These are phyloP conservation scores for Gautieria morchelliformis DNA, from an alignment of 768 basidiomycete species.

Conservation along the genomic window DNA sequence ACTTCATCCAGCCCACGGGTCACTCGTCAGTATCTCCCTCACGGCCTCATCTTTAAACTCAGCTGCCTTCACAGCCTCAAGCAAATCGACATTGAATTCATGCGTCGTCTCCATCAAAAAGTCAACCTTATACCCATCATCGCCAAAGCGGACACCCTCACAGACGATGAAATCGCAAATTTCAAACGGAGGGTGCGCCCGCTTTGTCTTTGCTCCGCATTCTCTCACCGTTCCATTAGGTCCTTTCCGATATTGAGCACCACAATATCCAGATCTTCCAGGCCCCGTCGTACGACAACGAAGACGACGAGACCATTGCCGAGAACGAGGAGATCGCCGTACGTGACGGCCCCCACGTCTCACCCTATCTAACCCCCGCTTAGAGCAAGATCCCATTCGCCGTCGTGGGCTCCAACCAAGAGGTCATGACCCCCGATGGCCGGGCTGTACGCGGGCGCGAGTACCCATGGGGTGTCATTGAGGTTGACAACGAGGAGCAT, in stretches of 20 bases:
- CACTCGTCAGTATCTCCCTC: conserved; percentile 67
- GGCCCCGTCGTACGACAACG: conserved; percentile 94
- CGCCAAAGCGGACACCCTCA: conserved; percentile 96
- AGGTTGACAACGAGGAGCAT: conserved; percentile 98
- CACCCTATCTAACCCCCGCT: background rate
- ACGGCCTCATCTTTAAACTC: background rate
- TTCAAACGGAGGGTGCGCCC: conserved; percentile 83
- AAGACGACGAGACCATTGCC: conserved; percentile 96
- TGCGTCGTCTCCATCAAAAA: conserved; percentile 93
- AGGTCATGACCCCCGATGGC: conserved; percentile 77
- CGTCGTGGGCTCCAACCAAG: conserved; percentile 86
- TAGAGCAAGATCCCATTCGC: conserved; percentile 96
- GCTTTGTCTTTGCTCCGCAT: background rate
- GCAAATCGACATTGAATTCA: conserved; percentile 98
- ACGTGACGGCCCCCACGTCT: background rate
- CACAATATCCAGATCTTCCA: conserved; percentile 98
- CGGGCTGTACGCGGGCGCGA: conserved; percentile 88
- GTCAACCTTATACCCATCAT: conserved; percentile 99
- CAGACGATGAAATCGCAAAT: conserved; percentile 85
- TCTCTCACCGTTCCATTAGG: conserved; percentile 33
- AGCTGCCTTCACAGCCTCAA: conserved; percentile 56
- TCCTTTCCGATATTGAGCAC: conserved; percentile 85
- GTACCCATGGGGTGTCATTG: conserved; percentile 98
- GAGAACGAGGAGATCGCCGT: conserved; percentile 92
- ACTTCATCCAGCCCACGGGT: conserved; percentile 98